phyloP scores from a whole-genome alignment of 306 rosid genomes.

The Cucumis hystrix region DNA sequence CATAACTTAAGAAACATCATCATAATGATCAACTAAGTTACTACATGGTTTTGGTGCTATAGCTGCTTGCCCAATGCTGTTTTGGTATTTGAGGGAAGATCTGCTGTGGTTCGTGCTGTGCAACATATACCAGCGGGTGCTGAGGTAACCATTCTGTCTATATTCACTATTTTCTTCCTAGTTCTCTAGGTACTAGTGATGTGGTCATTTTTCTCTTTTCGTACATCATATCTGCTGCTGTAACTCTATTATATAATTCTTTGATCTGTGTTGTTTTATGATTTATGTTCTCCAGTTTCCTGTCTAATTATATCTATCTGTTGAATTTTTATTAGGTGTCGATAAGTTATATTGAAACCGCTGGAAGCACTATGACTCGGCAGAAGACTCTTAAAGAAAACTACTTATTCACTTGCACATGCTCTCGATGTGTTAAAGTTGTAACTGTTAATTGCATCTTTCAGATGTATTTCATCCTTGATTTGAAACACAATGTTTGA shows the following conservation, averaged over 20 bases:
- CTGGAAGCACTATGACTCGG: slow-evolving; percentile 77
- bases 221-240: background rate
- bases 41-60: slow-evolving; percentile 16
- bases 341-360: slow-evolving; percentile 84
- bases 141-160: slow-evolving; percentile 38
- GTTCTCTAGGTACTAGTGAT: background rate
- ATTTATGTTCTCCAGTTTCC: background rate
- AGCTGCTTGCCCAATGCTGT: slow-evolving; percentile 44
- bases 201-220: background rate
- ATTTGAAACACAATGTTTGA: background rate
- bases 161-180: background rate
- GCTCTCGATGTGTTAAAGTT: slow-evolving; percentile 61
- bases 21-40: slow-evolving; percentile 17
- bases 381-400: slow-evolving; percentile 76
- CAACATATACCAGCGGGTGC: slow-evolving; percentile 52
- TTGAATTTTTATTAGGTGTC: slow-evolving; percentile 35
- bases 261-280: background rate
- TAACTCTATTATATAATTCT: background rate
- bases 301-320: background rate
- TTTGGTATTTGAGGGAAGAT: slow-evolving; percentile 68
- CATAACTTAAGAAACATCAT: background rate
- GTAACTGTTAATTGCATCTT: slow-evolving; percentile 27
- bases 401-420: slow-evolving; percentile 58
- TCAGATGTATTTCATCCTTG: slow-evolving; percentile 6
- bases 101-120: slow-evolving; percentile 68